Evolutionary conservation across 176 grass and related monocot species (phyloP), one percentile per base, ranked within the genome.

Genomic region (Guadua angustifolia): DNA sequence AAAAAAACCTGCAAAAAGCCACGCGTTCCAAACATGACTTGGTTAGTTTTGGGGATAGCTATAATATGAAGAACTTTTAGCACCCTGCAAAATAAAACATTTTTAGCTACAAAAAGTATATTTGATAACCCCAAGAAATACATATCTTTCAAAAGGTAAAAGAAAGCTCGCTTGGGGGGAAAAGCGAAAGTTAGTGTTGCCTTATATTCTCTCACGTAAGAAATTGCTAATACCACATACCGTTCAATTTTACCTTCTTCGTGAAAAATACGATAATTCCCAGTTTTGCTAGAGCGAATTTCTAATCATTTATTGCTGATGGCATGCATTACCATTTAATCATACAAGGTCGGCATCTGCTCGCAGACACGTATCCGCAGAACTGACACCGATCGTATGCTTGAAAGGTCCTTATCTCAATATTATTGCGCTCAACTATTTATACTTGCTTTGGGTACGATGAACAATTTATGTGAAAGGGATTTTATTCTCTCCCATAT

Each of bases 261-360:
- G 25, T 53, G 71, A 21, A 6, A 74, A 51, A 74, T 52, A 50
- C 0, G 57, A 17, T 25, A 64, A 49, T 7, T 7, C 1, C 19
- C 4, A 14, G 0, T 65, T 53, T 43, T 42, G 6, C 0, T 21
- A 4, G 15, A 45, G 5, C 18, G 1, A 66, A 84, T 53, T 66
- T 44, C 11, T 65, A 46, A 51, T 74, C 29, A 35, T 74, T 74
- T 7, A 55, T 35, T 39, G 45, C 36, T 25, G 35, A 80, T 66
- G 79, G 35, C 69, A 81, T 26, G 35, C 69, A 81, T 26, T 60
- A 38, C 60, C 19, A 17, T 24, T 66, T 5, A 51, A 60, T 82
- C 85, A 60, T 49, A 19, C 39, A 25, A 82, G 71, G 55, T 85
- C 40, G 2, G 7, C 33, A 78, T 78, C 85, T 82, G 14, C 50